Base-by-base conservation (phyloP, 2,329 filamentous ascomycete genomes). In the Lachnellula subtilissima region DNA sequence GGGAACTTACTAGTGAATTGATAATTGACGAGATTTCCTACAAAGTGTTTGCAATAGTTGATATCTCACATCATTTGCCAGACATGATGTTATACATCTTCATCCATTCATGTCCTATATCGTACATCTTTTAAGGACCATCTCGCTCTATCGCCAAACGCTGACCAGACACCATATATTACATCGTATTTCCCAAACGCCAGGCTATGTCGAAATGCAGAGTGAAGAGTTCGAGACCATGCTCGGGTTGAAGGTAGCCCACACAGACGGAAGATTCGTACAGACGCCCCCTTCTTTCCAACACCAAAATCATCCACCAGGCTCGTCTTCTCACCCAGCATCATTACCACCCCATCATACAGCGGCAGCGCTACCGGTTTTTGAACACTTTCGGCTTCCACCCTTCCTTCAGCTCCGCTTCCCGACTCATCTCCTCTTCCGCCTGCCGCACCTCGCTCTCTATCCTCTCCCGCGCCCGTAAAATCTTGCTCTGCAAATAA, bases 341-440 rank as follows among this genome's bases (percentile, higher is more conserved):
- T 25, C 39, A 54, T n/a, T 50, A 57, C 37, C 55, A 56, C 48
- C 53, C 45, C 17, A 36, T 14, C 36, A 35, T 40, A 40, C 19
- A n/a, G 19, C 32, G 42, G 56, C n/a, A 43, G 12, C 47, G 58
- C 62, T 66, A 88, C 80, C 85, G 81, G 72, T 95, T 89, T 77
- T 95, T 95, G 75, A 94, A 97, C 57, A 97, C 78, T 79, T 96
- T 97, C 57, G 93, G 94, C 72, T 92, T 95, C 85, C 91, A 97
- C 0, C 93, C 94, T 61, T 91, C 87, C 70, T 87, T 84, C 53
- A 88, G 67, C 73, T 96, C 91, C 54, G 87, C 86, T 69, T 96
- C 91, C 67, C 84, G 79, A 64, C 86, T 84, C 14, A 82, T 80
- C 70, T 86, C 85, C 70, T 89, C 86, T 67, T 85, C 79, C 57